Conservation (phyloP, 768 basidiomycete genomes). For the Rhodotorula taiwanensis region DNA sequence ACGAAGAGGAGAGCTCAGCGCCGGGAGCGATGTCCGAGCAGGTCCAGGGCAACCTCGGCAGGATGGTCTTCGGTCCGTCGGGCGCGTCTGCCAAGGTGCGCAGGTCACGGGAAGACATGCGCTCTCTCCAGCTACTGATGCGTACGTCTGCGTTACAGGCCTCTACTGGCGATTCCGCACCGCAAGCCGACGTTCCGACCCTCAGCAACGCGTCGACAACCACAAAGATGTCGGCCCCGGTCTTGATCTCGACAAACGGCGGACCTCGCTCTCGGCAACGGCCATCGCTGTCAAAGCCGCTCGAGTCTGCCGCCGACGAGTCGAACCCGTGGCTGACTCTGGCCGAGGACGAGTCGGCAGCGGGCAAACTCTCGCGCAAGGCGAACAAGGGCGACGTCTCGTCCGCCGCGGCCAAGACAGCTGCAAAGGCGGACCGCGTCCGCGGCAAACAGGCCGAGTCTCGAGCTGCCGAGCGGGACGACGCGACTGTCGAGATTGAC, state of each 20-base stretch:
- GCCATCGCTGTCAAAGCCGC: constrained; percentile 34
- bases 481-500: constrained; percentile 72
- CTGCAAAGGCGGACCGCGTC: constrained; percentile 29
- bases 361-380: constrained; percentile 56
- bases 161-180: neutral
- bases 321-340: constrained; percentile 75
- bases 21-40: constrained; percentile 41
- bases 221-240: constrained; percentile 25
- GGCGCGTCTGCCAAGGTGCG: constrained; percentile 36
- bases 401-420: constrained; percentile 27
- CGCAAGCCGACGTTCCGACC: neutral
- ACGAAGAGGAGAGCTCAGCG: constrained; percentile 42
- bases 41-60: constrained; percentile 46
- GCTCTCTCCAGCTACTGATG: neutral
- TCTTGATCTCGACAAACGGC: constrained; percentile 40
- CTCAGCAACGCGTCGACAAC: constrained; percentile 8
- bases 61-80: constrained; percentile 45
- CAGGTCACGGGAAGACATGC: neutral
- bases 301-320: constrained; percentile 11
- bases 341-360: constrained; percentile 29
- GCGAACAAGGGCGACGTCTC: constrained; percentile 69
- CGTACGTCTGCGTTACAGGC: neutral
- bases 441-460: constrained; percentile 55
- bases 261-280: constrained; percentile 26
- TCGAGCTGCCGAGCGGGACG: constrained; percentile 59